These are phyloP conservation scores for Teunomyces panamensis DNA, from an alignment of 805 yeast genomes.

Conservation along the genomic window DNA sequence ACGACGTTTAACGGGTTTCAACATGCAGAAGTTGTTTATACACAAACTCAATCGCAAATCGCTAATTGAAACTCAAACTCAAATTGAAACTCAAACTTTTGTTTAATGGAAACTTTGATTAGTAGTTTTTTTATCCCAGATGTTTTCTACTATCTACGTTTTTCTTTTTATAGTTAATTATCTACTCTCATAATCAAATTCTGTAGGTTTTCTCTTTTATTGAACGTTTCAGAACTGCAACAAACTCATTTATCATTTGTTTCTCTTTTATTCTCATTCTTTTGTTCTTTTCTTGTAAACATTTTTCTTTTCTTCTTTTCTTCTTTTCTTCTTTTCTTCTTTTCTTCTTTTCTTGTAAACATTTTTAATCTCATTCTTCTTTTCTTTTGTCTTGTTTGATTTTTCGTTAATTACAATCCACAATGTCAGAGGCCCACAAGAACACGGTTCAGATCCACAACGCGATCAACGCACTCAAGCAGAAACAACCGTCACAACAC, in stretches of 20 bases:
- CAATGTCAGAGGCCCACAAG: constrained; percentile 14
- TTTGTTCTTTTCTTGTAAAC: neutral
- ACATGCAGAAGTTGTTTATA: constrained; percentile 54
- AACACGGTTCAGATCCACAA: constrained; percentile 60
- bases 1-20: constrained; percentile 89
- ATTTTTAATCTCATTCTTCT: neutral
- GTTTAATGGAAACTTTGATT: no score
- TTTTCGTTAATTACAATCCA: neutral
- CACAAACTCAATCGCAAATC: neutral
- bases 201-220: no score
- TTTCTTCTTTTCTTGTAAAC: neutral
- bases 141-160: no score
- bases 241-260: no score
- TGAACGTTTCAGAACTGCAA: no score
- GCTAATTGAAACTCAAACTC: no score
- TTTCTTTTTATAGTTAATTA: no score
- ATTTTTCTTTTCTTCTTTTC: neutral
- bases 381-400: neutral
- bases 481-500: constrained; percentile 26
- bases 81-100: no score
- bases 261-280: no score
- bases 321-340: neutral
- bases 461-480: constrained; percentile 59
- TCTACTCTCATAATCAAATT: no score
- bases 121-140: no score